phyloP scores from a whole-genome alignment of 2,329 filamentous ascomycete species.

The Diaporthe eres region DNA sequence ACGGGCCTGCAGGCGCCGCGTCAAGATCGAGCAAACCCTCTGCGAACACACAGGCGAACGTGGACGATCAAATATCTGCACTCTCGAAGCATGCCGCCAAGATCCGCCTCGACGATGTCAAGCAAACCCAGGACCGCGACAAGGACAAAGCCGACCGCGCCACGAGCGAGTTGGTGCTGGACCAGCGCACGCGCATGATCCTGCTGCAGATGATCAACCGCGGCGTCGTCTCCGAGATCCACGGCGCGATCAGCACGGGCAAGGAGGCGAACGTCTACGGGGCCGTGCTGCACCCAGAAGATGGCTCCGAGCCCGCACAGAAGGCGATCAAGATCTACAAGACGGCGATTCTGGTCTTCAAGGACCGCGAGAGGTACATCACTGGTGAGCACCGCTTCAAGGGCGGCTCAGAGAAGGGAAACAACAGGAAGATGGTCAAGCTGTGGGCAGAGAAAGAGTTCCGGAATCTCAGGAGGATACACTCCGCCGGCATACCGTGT shows the following conservation, averaged over 20 bases:
- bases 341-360: slow-evolving; percentile 97
- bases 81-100: slow-evolving; percentile 88
- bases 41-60: slow-evolving; percentile 82
- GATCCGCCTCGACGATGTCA: slow-evolving; percentile 81
- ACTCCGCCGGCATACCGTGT: slow-evolving; percentile 87
- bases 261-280: slow-evolving; percentile 99
- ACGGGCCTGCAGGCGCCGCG: slow-evolving; percentile 60
- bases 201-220: slow-evolving; percentile 96
- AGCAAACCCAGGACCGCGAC: slow-evolving; percentile 67
- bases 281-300: slow-evolving; percentile 76
- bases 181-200: slow-evolving; percentile 95
- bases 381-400: slow-evolving; percentile 94
- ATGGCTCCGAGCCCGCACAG: slow-evolving; percentile 71
- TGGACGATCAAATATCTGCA: slow-evolving; percentile 91
- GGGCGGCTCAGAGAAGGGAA: slow-evolving; percentile 91
- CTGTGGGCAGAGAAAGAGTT: slow-evolving; percentile 99
- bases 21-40: slow-evolving; percentile 83
- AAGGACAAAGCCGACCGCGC: slow-evolving; percentile 95
- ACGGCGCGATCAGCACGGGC: slow-evolving; percentile 95
- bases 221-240: slow-evolving; percentile 88
- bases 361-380: slow-evolving; percentile 96
- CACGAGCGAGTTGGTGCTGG: slow-evolving; percentile 94
- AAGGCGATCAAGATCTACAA: slow-evolving; percentile 99
- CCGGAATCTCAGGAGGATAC: slow-evolving; percentile 88
- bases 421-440: slow-evolving; percentile 97